These are phyloP conservation scores for Tricladium varicosporioides DNA, from an alignment of 2,329 filamentous ascomycete genomes.

Conservation along the genomic window DNA sequence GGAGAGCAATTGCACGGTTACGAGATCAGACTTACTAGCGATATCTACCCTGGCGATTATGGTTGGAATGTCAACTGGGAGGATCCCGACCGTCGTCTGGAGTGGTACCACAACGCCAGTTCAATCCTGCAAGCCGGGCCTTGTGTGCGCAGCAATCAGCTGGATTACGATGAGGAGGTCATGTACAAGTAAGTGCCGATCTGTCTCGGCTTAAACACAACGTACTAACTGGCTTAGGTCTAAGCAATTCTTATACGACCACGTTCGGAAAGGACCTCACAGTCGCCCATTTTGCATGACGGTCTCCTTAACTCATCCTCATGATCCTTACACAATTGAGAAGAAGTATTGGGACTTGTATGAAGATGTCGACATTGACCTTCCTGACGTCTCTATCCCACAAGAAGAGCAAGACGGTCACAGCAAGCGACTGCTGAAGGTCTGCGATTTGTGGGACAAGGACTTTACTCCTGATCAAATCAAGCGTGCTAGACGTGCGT, in stretches of 20 bases:
- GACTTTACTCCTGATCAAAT: slow-evolving; percentile 83
- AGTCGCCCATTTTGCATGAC: slow-evolving; percentile 83
- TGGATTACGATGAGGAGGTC: slow-evolving; percentile 95
- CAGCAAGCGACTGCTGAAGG: slow-evolving; percentile 81
- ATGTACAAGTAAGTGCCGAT: slow-evolving; percentile 63
- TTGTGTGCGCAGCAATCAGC: slow-evolving; percentile 88
- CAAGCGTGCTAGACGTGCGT: slow-evolving; percentile 79
- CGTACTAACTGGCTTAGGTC: slow-evolving; percentile 41
- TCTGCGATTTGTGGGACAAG: slow-evolving; percentile 82
- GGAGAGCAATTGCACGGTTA: slow-evolving; percentile 94
- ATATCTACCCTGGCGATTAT: slow-evolving; percentile 93
- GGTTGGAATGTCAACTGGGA: slow-evolving; percentile 98
- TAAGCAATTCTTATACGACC: slow-evolving; percentile 85
- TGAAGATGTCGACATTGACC: slow-evolving; percentile 80
- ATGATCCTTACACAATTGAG: slow-evolving; percentile 93
- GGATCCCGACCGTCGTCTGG: slow-evolving; percentile 76
- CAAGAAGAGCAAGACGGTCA: slow-evolving; percentile 83
- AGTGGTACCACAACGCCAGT: slow-evolving; percentile 97
- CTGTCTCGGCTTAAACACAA: background rate
- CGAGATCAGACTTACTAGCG: slow-evolving; percentile 86
- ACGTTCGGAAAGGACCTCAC: slow-evolving; percentile 74
- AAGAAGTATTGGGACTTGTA: slow-evolving; percentile 93
- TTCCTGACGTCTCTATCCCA: slow-evolving; percentile 75
- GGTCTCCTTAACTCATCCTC: slow-evolving; percentile 88
- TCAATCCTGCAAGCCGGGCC: slow-evolving; percentile 88